Percentiles rank a stretch among this genome's conserved stretches.
phyloP scores from a whole-genome alignment of 345 rosid species.

The Cochlearia excelsa region DNA sequence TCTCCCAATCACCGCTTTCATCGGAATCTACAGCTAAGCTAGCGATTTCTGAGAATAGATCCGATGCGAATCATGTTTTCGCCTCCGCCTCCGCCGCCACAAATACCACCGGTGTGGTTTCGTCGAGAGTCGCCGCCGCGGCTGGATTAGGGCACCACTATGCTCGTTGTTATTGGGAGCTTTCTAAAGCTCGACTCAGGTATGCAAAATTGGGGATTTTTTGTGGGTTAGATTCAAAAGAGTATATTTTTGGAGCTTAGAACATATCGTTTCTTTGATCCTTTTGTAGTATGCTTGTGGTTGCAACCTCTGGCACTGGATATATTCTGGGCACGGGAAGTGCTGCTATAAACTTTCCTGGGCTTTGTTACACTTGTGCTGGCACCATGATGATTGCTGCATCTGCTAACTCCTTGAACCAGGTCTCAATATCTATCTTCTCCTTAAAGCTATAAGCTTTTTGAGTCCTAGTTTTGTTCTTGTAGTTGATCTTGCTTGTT shows the following conservation, averaged over 20 bases:
- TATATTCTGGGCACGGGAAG: constrained; percentile 74
- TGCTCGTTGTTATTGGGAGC: constrained; percentile 81
- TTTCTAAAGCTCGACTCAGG: constrained; percentile 98
- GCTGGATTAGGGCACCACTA: constrained; percentile 52
- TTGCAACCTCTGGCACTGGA: constrained; percentile 97
- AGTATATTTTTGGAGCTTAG: neutral
- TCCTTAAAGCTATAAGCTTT: neutral
- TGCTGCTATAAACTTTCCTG: constrained; percentile 57
- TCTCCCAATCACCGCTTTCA: constrained; percentile 25
- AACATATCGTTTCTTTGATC: constrained; percentile 8
- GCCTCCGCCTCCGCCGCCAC: constrained; percentile 26
- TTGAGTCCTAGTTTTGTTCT: neutral
- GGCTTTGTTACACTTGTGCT: constrained; percentile 90
- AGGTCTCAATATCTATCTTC: constrained; percentile 44
- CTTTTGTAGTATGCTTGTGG: constrained; percentile 71
- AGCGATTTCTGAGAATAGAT: constrained; percentile 33
- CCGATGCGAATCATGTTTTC: constrained; percentile 43
- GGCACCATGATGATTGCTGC: constrained; percentile 99
- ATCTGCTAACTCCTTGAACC: constrained; percentile 90
- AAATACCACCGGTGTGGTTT: constrained; percentile 26
- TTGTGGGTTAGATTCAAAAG: neutral
- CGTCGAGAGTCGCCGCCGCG: constrained; percentile 35
- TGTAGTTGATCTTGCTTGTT: neutral
- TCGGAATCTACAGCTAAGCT: constrained; percentile 37
- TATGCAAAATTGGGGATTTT: constrained; percentile 15